These are phyloP conservation scores for Calonectria hawksworthii DNA, from an alignment of 2,329 filamentous ascomycete species.

Conservation along the genomic window DNA sequence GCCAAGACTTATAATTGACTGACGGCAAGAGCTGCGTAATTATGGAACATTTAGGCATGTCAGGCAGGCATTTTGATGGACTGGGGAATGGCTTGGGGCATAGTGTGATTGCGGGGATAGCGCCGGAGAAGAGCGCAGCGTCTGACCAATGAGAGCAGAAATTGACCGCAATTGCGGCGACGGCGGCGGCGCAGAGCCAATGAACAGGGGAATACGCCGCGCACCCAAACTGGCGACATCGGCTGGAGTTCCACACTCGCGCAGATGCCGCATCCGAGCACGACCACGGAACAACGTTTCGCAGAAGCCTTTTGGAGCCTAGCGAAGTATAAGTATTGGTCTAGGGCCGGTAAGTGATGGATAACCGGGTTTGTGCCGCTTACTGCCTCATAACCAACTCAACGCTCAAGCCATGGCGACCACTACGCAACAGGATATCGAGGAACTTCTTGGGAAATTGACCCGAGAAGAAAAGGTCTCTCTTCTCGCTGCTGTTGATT, in stretches of 20 bases:
- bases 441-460: background rate
- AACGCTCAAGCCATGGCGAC: background rate
- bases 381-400: too few relatives aligned
- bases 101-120: background rate
- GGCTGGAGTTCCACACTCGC: background rate
- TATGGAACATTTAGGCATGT: background rate
- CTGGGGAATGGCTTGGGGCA: background rate
- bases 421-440: background rate
- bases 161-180: background rate
- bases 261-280: background rate
- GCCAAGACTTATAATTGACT: background rate
- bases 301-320: background rate
- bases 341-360: too few relatives aligned
- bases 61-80: background rate
- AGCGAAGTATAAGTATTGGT: background rate
- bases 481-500: constrained; percentile 11
- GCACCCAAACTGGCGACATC: background rate
- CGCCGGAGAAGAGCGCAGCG: background rate
- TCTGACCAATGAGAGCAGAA: background rate
- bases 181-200: background rate
- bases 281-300: background rate
- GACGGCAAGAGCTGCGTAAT: background rate
- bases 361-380: background rate
- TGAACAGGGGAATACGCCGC: background rate
- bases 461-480: background rate